Base-by-base conservation (phyloP, 2,329 filamentous ascomycete genomes). In the Tolypocladium album region DNA sequence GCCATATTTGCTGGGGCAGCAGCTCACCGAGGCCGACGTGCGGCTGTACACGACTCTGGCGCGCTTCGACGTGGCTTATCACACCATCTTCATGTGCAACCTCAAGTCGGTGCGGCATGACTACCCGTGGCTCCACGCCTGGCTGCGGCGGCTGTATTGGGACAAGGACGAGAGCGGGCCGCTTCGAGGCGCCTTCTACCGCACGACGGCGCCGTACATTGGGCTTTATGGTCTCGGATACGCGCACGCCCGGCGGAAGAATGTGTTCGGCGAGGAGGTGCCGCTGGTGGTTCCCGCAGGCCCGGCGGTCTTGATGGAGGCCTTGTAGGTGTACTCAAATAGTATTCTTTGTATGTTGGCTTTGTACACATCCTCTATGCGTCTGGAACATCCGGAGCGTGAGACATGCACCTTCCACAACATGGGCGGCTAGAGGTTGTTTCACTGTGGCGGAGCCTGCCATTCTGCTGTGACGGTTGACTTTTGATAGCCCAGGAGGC, bases 121-220 rank as follows among this genome's bases (percentile, higher is more conserved):
- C 65, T 88, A 85, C 67, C 89, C 88, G 3, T 74, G 79, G 45
- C 72, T 91, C 55, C 86, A 92, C 69, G 77, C 78, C 56, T 92
- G 88, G 88, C 63, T 91, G 62, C 76, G 85, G 42, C 78, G 82
- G 58, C 69, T 90, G 58, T 92, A 91, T 68, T 92, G 88, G 88
- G 85, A 90, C 64, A 61, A 67, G 4, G 67, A 69, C 6, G 67
- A 67, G 15, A 60, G 61, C 6, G 61, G 64, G 5, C 42, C 62
- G 36, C 67, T 71, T 0, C 72, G 81, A 4, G 81, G 82, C 0
- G 88, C 88, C 0, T 92, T 92, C 69, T 77, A 78, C 53, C 78
- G 82, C 36, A 90, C 88, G 15, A 90, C 88, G 0, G 73, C 86
- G 60, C 89, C 89, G 2, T 74, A 69, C 65, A 67, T 75, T 5